Percentiles rank a stretch among this genome's conserved stretches.
Conservation (phyloP, 2,329 filamentous ascomycete genomes). For the Chrysosporium queenslandicum region DNA sequence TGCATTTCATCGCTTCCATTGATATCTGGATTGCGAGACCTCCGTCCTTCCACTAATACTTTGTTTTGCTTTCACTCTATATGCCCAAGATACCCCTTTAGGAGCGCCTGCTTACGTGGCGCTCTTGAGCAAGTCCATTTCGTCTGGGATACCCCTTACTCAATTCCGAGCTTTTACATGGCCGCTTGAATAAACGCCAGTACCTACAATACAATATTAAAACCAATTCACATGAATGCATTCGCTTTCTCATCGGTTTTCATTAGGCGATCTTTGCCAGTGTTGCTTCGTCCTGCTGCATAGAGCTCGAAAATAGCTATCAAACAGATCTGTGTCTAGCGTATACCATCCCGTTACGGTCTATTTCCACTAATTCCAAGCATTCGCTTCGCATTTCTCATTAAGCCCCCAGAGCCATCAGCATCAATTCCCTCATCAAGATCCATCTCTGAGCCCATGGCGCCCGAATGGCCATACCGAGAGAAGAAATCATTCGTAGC, state of each 20-base stretch:
- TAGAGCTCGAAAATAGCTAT: not conserved
- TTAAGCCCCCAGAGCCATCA: conserved; percentile 8
- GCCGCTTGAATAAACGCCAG: not conserved
- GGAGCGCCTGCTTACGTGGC: not conserved
- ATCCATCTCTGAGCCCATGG: conserved; percentile 2
- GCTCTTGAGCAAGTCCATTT: not conserved
- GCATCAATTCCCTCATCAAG: conserved; percentile 3
- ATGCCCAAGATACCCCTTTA: conserved; percentile 3
- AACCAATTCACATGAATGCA: not conserved
- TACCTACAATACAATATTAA: not conserved
- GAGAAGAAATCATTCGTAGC: conserved; percentile 9
- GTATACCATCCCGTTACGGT: conserved; percentile 3
- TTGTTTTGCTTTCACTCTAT: not conserved
- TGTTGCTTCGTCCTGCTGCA: not conserved
- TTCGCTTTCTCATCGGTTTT: not conserved
- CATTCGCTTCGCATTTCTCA: conserved; percentile 30
- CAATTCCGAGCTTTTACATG: not conserved
- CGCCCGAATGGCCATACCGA: conserved; percentile 11
- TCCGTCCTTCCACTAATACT: not conserved
- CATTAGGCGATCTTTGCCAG: not conserved
- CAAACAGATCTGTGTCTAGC: not conserved
- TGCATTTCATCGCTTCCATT: not conserved
- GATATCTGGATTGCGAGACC: not conserved
- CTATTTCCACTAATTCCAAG: conserved; percentile 27
- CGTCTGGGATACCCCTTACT: not conserved